Evolutionary conservation across 2,329 filamentous ascomycete species (phyloP).

Genomic region (Phoma sp.): DNA sequence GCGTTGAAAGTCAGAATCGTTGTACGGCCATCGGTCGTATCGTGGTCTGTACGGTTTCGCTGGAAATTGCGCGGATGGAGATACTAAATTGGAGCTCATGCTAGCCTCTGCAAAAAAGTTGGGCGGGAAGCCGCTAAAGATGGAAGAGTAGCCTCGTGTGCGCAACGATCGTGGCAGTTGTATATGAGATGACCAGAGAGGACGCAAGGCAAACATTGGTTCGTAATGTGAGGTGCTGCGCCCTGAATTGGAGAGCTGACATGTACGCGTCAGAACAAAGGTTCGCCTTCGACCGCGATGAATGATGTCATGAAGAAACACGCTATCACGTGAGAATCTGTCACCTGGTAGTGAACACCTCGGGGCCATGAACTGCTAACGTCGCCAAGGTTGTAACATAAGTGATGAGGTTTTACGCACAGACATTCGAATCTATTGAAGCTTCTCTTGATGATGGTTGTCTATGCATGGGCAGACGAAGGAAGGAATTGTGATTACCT

Average conservation of each 20-base stretch:
- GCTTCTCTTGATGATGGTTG: too few species aligned
- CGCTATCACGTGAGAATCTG: constrained; percentile 20
- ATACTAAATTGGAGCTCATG: constrained; percentile 1
- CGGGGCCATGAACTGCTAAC: too few species aligned
- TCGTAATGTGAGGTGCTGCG: too few species aligned
- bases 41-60: constrained; percentile 23
- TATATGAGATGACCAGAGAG: neutral
- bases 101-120: constrained; percentile 13
- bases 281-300: constrained; percentile 8
- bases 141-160: constrained; percentile 3
- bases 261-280: neutral
- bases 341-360: too few species aligned
- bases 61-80: constrained; percentile 6
- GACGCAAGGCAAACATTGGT: neutral
- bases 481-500: too few species aligned
- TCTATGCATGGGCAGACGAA: too few species aligned
- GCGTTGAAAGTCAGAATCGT: constrained; percentile 45
- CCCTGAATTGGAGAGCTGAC: too few species aligned
- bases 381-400: too few species aligned
- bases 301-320: constrained; percentile 30
- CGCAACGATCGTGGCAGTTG: neutral
- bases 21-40: constrained; percentile 30
- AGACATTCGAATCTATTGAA: too few species aligned
- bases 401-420: too few species aligned
- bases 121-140: constrained; percentile 7